Base-by-base conservation (phyloP, 768 basidiomycete species). In the Trametes elegans region DNA sequence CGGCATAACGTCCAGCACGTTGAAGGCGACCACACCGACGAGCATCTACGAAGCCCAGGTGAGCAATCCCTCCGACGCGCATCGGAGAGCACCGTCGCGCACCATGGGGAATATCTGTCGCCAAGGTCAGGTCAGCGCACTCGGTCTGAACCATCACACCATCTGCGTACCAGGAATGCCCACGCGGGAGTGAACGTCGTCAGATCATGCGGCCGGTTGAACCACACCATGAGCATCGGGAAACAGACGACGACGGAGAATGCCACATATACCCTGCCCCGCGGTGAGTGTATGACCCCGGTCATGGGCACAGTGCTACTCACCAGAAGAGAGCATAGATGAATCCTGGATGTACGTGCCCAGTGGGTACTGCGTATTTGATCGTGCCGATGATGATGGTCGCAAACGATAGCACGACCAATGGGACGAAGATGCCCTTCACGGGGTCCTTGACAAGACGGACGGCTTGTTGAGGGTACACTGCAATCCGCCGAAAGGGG, bases 211-310 rank as follows among this genome's bases (percentile, higher is more conserved):
- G 77, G 74, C 44, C 74, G 64, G 49, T 76, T 76, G 64, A 74
- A 78, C 76, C 76, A 79, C 39, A 79, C 73, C 72, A 76, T 74
- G 45, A 78, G 62, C 77, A 79, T 78, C 6, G 74, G 73, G 57
- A 79, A 73, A 54, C 74, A 78, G 8, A 75, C 71, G 4, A 70
- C 8, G 23, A 74, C 40, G 1, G 76, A 61, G 8, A 75, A 64
- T 21, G 65, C 55, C 26, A 76, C 72, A 50, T 79, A 79, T 14
- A 75, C 63, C 77, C 77, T 77, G 52, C n/a, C 29, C 36, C 6
- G 23, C 13, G 19, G 23, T 32, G 35, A 53, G 42, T 7, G 13
- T 14, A 19, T 10, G 21, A 10, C 4, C 14, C n/a, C 41, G 14
- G 11, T 19, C 16, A 21, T 9, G 4, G 9, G 7, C 3, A 24